Evolutionary conservation across 2,329 filamentous ascomycete species (phyloP).

Genomic region (Metarhizium guizhouense): DNA sequence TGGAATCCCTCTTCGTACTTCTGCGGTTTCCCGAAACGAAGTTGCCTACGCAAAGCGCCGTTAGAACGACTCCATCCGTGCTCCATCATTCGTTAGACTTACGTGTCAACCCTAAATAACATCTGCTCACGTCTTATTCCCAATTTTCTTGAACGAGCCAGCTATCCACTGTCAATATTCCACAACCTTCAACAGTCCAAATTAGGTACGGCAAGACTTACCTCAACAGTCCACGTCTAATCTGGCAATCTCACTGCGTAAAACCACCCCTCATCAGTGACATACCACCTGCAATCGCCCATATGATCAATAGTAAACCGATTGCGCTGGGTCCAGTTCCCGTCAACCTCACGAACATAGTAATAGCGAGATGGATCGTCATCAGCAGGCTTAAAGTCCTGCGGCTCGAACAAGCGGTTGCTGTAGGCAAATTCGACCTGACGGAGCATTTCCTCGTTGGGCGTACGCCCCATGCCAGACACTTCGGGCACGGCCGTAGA

Average conservation of each 20-base stretch:
- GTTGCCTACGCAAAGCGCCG: background rate
- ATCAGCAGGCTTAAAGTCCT: conserved; percentile 55
- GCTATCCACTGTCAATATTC: background rate
- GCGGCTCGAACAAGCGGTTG: conserved; percentile 44
- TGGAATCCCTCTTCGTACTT: background rate
- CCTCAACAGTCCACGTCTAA: conserved; percentile 8
- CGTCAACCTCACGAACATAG: conserved; percentile 51
- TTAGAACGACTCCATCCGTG: background rate
- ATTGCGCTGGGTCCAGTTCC: conserved; percentile 49
- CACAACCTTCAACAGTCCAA: background rate
- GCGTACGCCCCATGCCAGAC: conserved; percentile 42
- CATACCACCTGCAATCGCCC: conserved; percentile 49
- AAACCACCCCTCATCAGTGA: conserved; percentile 47
- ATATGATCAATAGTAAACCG: conserved; percentile 52
- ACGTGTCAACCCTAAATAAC: background rate
- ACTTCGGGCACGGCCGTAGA: conserved; percentile 32
- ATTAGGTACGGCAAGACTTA: background rate
- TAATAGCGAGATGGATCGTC: conserved; percentile 52
- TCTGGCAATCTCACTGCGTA: conserved; percentile 48
- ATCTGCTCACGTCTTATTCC: background rate
- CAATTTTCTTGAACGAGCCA: background rate
- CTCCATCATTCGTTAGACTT: background rate
- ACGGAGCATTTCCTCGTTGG: conserved; percentile 35
- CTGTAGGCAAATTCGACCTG: conserved; percentile 39
- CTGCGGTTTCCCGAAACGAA: background rate